phyloP scores from a whole-genome alignment of 75 land plant genomes.

The Adiantum capillusveneris region DNA sequence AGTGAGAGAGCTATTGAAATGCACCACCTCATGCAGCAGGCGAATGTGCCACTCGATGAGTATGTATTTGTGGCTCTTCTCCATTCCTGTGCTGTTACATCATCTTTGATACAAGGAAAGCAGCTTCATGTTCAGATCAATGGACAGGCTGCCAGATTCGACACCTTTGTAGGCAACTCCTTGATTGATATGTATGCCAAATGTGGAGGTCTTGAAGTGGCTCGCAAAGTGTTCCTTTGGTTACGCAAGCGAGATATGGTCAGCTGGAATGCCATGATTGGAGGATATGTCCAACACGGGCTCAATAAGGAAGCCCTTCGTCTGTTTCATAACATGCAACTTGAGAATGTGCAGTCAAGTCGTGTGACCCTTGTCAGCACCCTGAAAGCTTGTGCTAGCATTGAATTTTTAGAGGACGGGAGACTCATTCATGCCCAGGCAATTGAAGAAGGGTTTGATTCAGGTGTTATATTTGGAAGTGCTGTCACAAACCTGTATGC shows the following conservation, averaged over 20 bases:
- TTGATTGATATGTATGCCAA: constrained; percentile 7
- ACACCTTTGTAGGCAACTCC: neutral
- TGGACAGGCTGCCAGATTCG: constrained; percentile 2
- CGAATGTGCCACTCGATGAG: neutral
- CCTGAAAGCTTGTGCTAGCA: constrained; percentile 45
- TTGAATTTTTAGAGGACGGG: constrained; percentile 37
- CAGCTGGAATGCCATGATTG: constrained; percentile 35
- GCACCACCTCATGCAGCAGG: neutral
- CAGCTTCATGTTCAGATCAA: constrained; percentile 14
- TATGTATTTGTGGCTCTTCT: neutral
- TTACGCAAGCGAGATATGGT: constrained; percentile 8
- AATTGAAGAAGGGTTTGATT: constrained; percentile 13
- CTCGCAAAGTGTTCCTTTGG: neutral
- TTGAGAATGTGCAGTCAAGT: constrained; percentile 36
- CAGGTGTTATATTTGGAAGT: constrained; percentile 25
- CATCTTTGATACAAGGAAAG: constrained; percentile 1
- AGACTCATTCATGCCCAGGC: constrained; percentile 41
- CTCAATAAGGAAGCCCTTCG: constrained; percentile 16
- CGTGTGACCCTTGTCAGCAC: constrained; percentile 43
- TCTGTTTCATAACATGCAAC: constrained; percentile 30
- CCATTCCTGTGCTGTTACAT: neutral
- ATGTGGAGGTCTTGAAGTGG: constrained; percentile 4
- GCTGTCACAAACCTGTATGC: constrained; percentile 45
- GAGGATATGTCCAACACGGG: constrained; percentile 22
- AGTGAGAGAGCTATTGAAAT: constrained; percentile 2